phyloP scores from a whole-genome alignment of 768 basidiomycete genomes.

The Daedalea quercina region DNA sequence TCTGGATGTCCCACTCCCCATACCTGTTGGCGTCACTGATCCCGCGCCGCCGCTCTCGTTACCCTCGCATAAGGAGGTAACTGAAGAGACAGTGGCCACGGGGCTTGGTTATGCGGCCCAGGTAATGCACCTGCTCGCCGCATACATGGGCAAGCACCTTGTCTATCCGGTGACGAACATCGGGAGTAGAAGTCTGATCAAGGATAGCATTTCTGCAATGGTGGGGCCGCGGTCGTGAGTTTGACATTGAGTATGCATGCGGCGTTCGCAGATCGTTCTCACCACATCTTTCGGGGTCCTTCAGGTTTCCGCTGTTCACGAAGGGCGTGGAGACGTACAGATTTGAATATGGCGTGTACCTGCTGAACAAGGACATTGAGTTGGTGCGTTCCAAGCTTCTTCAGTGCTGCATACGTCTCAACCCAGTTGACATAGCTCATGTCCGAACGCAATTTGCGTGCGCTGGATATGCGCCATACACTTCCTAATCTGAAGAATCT shows the following conservation, averaged over 20 bases:
- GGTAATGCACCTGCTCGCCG: constrained; percentile 74
- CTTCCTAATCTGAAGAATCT: constrained; percentile 95
- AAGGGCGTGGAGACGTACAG: constrained; percentile 94
- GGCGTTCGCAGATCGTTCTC: background rate
- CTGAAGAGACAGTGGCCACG: constrained; percentile 82
- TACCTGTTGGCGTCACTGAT: constrained; percentile 65
- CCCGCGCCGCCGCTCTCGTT: constrained; percentile 79
- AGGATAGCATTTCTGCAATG: constrained; percentile 92
- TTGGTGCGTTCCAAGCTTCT: constrained; percentile 44
- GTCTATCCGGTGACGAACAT: constrained; percentile 88
- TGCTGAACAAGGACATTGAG: constrained; percentile 97
- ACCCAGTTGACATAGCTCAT: constrained; percentile 57
- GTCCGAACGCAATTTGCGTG: constrained; percentile 82
- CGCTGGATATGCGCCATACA: constrained; percentile 92
- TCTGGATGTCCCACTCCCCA: constrained; percentile 83
- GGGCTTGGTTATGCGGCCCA: constrained; percentile 90
- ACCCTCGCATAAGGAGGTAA: constrained; percentile 59
- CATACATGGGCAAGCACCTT: constrained; percentile 68
- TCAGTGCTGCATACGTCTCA: constrained; percentile 27
- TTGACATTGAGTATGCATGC: background rate
- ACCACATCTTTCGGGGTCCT: background rate
- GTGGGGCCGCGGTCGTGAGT: constrained; percentile 90
- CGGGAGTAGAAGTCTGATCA: constrained; percentile 86
- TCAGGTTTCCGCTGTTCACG: constrained; percentile 95
- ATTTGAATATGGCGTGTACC: constrained; percentile 95